Conservation (phyloP, 257 asterid genomes). For the Rehmannia glutinosa region DNA sequence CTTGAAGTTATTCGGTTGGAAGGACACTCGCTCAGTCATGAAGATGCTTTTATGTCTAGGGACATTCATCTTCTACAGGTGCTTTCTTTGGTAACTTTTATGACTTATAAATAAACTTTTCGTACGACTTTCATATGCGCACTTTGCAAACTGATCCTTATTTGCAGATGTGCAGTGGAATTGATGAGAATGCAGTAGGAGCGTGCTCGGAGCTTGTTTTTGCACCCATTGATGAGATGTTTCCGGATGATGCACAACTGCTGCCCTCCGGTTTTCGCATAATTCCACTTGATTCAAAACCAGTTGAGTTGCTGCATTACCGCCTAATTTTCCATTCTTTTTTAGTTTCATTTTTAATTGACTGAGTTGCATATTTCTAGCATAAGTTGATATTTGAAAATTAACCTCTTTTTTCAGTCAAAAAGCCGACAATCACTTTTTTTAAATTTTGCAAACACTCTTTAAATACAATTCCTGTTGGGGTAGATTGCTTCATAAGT, state of each 20-base stretch:
- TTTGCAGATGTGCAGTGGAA: slow-evolving; percentile 84
- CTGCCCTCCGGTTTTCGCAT: slow-evolving; percentile 96
- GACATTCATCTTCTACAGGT: slow-evolving; percentile 95
- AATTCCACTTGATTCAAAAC: slow-evolving; percentile 79
- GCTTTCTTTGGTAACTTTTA: background rate
- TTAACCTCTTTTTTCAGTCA: too few relatives aligned
- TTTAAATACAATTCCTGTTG: too few relatives aligned
- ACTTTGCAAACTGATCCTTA: background rate
- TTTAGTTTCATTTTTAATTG: too few relatives aligned
- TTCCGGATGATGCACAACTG: slow-evolving; percentile 85
- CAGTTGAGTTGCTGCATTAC: slow-evolving; percentile 77
- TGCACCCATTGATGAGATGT: slow-evolving; percentile 97
- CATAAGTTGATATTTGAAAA: too few relatives aligned
- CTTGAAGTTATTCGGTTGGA: slow-evolving; percentile 98
- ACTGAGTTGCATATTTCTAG: too few relatives aligned
- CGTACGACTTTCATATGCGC: background rate
- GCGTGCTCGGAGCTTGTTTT: slow-evolving; percentile 94
- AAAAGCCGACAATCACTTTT: too few relatives aligned
- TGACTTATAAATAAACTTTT: background rate
- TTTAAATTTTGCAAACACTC: too few relatives aligned
- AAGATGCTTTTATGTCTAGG: slow-evolving; percentile 77
- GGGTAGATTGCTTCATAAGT: too few relatives aligned
- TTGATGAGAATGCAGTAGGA: slow-evolving; percentile 83
- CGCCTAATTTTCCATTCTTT: too few relatives aligned
- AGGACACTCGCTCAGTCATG: slow-evolving; percentile 73